phyloP scores from a whole-genome alignment of 2,329 filamentous ascomycete genomes.

The Ampelomyces quisqualis region DNA sequence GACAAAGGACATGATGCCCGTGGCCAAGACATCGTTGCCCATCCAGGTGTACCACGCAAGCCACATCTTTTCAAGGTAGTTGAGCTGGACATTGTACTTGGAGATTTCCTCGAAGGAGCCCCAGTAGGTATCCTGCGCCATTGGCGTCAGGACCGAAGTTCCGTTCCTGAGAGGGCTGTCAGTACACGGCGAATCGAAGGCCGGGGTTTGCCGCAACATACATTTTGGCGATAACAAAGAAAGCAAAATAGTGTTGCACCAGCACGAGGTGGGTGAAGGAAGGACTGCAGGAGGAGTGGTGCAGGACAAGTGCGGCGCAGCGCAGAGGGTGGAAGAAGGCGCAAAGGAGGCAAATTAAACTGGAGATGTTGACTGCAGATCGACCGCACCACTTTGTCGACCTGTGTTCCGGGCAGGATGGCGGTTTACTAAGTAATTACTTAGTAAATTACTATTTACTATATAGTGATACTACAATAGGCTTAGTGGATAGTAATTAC shows the following conservation, averaged over 20 bases:
- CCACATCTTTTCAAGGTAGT: constrained; percentile 85
- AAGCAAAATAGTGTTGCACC: neutral
- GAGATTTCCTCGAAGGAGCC: constrained; percentile 65
- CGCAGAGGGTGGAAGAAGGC: constrained; percentile 17
- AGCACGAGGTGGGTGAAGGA: constrained; percentile 6
- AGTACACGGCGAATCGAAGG: constrained; percentile 20
- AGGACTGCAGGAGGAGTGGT: constrained; percentile 17
- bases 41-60: constrained; percentile 96
- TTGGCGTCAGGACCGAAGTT: constrained; percentile 37
- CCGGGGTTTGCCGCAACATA: constrained; percentile 18
- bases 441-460: too few relatives aligned
- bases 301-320: constrained; percentile 15
- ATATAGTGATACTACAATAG: too few relatives aligned
- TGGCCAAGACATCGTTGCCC: constrained; percentile 95
- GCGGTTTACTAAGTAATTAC: too few relatives aligned
- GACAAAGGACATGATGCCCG: constrained; percentile 93
- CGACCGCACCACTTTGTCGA: constrained; percentile 31
- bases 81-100: constrained; percentile 80
- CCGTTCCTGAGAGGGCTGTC: constrained; percentile 38
- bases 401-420: constrained; percentile 27
- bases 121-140: constrained; percentile 61
- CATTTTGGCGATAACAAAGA: constrained; percentile 26
- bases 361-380: constrained; percentile 29
- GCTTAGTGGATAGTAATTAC: too few relatives aligned
- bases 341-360: constrained; percentile 35